phyloP scores from a whole-genome alignment of 1,284 basidiomycete species.

The Moniliella sp. region DNA sequence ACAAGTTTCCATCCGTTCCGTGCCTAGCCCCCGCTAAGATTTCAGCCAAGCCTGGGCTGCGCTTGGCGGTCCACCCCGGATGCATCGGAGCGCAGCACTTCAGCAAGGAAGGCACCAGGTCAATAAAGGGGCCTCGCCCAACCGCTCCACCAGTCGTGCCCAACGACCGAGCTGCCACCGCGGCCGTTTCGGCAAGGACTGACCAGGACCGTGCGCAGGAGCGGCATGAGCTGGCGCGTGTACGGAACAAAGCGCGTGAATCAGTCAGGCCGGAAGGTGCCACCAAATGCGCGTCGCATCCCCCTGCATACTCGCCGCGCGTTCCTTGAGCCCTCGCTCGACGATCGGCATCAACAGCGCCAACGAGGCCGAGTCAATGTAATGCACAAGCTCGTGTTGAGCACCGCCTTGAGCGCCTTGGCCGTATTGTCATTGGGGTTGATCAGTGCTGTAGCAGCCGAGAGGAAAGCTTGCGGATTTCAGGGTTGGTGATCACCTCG shows the following conservation, averaged over 20 bases:
- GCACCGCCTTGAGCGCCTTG: constrained; percentile 55
- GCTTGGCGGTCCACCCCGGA: too few species aligned
- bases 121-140: constrained; percentile 91
- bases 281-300: constrained; percentile 92
- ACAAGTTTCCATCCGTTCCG: constrained; percentile 85
- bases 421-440: constrained; percentile 74
- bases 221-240: constrained; percentile 61
- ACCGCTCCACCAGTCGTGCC: constrained; percentile 83
- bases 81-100: too few species aligned
- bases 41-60: constrained; percentile 83
- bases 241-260: constrained; percentile 87
- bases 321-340: constrained; percentile 72
- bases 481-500: constrained; percentile 42
- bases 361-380: constrained; percentile 92
- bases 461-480: constrained; percentile 80
- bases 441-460: constrained; percentile 81
- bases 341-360: constrained; percentile 87
- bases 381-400: constrained; percentile 95
- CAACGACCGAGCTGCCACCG: constrained; percentile 88
- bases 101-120: constrained; percentile 68
- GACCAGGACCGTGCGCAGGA: constrained; percentile 75
- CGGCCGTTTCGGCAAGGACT: constrained; percentile 81
- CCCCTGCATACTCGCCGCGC: constrained; percentile 77
- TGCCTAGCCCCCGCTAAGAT: constrained; percentile 82
- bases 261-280: constrained; percentile 77